Percentiles rank a stretch among this genome's conserved stretches.
These are phyloP conservation scores for Ophiognomonia clavigignenti-juglandacearum DNA, from an alignment of 2,329 filamentous ascomycete species.

Conservation along the genomic window DNA sequence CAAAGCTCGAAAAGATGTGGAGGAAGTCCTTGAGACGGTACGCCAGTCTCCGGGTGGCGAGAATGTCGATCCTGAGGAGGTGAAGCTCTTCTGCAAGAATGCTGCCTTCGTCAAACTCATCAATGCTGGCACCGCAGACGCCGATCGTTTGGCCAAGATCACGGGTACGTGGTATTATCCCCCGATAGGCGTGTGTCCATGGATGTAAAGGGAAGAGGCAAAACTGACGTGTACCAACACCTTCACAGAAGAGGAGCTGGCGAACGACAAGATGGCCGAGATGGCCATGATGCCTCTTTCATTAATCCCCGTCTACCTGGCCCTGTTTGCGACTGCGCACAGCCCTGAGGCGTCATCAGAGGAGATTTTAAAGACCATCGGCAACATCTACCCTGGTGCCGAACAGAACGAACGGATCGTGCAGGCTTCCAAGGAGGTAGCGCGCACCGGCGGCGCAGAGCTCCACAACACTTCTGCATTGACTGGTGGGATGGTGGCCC, in stretches of 20 bases:
- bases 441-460: conserved; percentile 76
- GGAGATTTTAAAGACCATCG: conserved; percentile 47
- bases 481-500: conserved; percentile 88
- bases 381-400: conserved; percentile 40
- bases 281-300: conserved; percentile 49
- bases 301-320: conserved; percentile 65
- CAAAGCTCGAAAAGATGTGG: conserved; percentile 74
- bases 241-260: conserved; percentile 46
- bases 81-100: conserved; percentile 93
- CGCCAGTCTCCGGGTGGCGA: conserved; percentile 45
- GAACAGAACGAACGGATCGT: conserved; percentile 43
- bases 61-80: conserved; percentile 62
- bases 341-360: conserved; percentile 38
- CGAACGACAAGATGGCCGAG: conserved; percentile 48
- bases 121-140: conserved; percentile 43
- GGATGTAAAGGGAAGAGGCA: background rate
- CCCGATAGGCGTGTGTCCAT: conserved; percentile 1
- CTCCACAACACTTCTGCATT: conserved; percentile 88
- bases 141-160: conserved; percentile 45
- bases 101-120: conserved; percentile 90
- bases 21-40: conserved; percentile 66
- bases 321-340: conserved; percentile 51
- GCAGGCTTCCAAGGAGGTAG: conserved; percentile 60
- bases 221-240: conserved; percentile 20
- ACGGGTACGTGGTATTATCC: conserved; percentile 42